phyloP scores from a whole-genome alignment of 2,329 filamentous ascomycete genomes.

The Penicillium sp. region DNA sequence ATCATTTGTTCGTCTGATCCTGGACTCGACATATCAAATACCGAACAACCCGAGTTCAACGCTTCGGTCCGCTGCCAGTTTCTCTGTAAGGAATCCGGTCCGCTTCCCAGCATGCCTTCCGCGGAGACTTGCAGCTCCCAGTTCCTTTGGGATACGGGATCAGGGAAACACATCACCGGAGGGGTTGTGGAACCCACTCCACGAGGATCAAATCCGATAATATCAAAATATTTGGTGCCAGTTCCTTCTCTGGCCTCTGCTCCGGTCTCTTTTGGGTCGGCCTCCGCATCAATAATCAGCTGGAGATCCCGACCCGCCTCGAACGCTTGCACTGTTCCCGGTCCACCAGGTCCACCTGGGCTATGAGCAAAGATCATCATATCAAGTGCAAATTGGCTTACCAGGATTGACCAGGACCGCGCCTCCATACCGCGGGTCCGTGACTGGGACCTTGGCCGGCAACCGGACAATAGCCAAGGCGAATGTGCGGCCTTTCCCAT shows the following conservation, averaged over 20 bases:
- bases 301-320: slow-evolving; percentile 30
- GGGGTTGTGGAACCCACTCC: slow-evolving; percentile 38
- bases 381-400: slow-evolving; percentile 11
- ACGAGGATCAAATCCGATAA: slow-evolving; percentile 40
- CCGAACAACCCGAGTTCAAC: slow-evolving; percentile 27
- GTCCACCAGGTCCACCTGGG: slow-evolving; percentile 39
- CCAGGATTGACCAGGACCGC: slow-evolving; percentile 43
- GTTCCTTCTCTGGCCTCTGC: not conserved
- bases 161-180: slow-evolving; percentile 35
- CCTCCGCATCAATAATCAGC: slow-evolving; percentile 31
- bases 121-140: slow-evolving; percentile 31
- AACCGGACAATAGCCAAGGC: slow-evolving; percentile 41
- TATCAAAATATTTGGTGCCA: slow-evolving; percentile 30
- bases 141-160: slow-evolving; percentile 21
- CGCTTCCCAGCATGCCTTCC: slow-evolving; percentile 31
- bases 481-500: slow-evolving; percentile 29
- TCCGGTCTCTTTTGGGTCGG: slow-evolving; percentile 11
- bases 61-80: slow-evolving; percentile 30
- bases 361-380: not conserved
- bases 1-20: slow-evolving; percentile 21
- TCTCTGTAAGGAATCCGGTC: slow-evolving; percentile 21
- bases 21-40: slow-evolving; percentile 14
- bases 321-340: slow-evolving; percentile 33
- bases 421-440: slow-evolving; percentile 41
- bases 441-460: slow-evolving; percentile 36